Evolutionary conservation across 345 rosid genomes (phyloP), one percentile per base, ranked within the genome.

Genomic region (Hypericum androsaemum): DNA sequence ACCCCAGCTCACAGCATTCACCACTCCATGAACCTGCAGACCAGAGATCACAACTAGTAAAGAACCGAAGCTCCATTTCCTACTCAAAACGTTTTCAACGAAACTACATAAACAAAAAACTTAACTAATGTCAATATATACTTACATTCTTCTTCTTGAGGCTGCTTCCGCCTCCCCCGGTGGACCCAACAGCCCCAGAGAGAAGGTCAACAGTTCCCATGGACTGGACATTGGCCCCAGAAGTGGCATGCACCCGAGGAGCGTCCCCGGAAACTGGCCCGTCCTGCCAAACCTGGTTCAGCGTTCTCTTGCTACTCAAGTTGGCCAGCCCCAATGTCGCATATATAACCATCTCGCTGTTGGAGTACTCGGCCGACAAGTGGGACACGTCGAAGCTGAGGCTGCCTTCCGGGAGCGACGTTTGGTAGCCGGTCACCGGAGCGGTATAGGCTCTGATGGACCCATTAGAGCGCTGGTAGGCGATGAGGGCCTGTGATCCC

Each of bases 1-100:
- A 7, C 97, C 97, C 97, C 99, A 94, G 54, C 97, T 80, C 42
- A 83, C 76, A 14, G 73, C 73, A 32, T 94, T 94, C 52, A 88
- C 65, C 50, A 83, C 80, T 45, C 95, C 99, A 62, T 88, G 98
- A 50, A 76, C 73, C 97, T 92, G 81, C 43, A n/a, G n/a, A n/a
- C n/a, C n/a, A n/a, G n/a, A 66, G 32, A 4, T 1, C 32, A 22
- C n/a, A n/a, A n/a, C n/a, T n/a, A n/a, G n/a, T n/a, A n/a, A n/a
- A n/a, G n/a, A n/a, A n/a, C n/a, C n/a, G n/a, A n/a, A n/a, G n/a
- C n/a, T n/a, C n/a, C n/a, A n/a, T n/a, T n/a, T n/a, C n/a, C n/a
- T n/a, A n/a, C n/a, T n/a, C n/a, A n/a, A n/a, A n/a, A n/a, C n/a
- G n/a, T n/a, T n/a, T n/a, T n/a, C n/a, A n/a, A n/a, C n/a, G n/a